These are phyloP conservation scores for Neonectria hederae DNA, from an alignment of 2,329 filamentous ascomycete genomes.

Conservation along the genomic window DNA sequence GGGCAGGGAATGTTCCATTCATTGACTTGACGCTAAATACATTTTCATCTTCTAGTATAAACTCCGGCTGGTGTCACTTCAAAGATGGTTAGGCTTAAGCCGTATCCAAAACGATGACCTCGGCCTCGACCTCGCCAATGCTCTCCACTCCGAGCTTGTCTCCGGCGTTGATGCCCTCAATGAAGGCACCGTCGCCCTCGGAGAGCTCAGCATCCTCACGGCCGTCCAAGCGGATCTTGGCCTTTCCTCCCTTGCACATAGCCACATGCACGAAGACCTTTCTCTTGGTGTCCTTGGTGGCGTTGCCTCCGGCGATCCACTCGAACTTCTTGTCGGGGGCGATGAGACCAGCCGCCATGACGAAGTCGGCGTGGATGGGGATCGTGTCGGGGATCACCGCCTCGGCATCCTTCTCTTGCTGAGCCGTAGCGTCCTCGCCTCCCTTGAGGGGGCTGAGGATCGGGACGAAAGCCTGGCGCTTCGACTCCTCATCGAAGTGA, in stretches of 20 bases:
- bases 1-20: neutral
- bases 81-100: conserved; percentile 50
- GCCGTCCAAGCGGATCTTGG: conserved; percentile 74
- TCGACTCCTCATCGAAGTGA: conserved; percentile 76
- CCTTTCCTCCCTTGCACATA: conserved; percentile 80
- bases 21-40: conserved; percentile 21
- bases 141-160: conserved; percentile 73
- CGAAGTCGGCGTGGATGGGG: conserved; percentile 84
- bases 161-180: conserved; percentile 71
- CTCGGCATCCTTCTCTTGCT: conserved; percentile 71
- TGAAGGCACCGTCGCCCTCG: conserved; percentile 85
- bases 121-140: conserved; percentile 73
- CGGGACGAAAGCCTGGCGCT: conserved; percentile 74
- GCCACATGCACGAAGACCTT: conserved; percentile 85
- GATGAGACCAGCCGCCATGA: conserved; percentile 83
- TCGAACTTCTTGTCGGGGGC: conserved; percentile 71
- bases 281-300: conserved; percentile 61
- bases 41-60: conserved; percentile 5
- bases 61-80: neutral
- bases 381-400: conserved; percentile 74
- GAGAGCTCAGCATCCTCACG: conserved; percentile 70
- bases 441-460: conserved; percentile 80
- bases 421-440: conserved; percentile 67
- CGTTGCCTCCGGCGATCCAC: conserved; percentile 74
- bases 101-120: conserved; percentile 75